Evolutionary conservation across 352 stramenopile genomes (phyloP).

Genomic region (Pythium monospermum): DNA sequence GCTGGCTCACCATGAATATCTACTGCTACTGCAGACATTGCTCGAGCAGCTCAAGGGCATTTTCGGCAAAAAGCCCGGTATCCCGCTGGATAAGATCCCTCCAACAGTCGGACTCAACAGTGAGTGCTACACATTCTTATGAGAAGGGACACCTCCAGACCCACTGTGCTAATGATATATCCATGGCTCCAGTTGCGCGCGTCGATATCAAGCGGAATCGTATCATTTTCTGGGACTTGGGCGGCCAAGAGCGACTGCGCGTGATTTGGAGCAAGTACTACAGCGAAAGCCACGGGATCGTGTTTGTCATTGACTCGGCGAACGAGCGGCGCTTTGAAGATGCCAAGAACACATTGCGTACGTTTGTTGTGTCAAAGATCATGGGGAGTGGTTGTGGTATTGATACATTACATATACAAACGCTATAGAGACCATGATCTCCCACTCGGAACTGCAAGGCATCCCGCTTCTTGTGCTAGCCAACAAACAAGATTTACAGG

Average conservation of each 20-base stretch:
- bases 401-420: not conserved
- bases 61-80: slow-evolving; percentile 85
- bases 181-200: slow-evolving; percentile 39
- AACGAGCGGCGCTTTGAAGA: slow-evolving; percentile 86
- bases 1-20: too few species aligned
- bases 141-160: not conserved
- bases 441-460: slow-evolving; percentile 66
- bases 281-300: slow-evolving; percentile 87
- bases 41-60: slow-evolving; percentile 89
- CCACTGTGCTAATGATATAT: not conserved
- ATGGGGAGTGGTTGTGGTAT: not conserved
- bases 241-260: slow-evolving; percentile 85
- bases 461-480: slow-evolving; percentile 86
- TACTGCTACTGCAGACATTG: slow-evolving; percentile 47
- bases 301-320: slow-evolving; percentile 89
- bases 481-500: slow-evolving; percentile 89
- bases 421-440: slow-evolving; percentile 64
- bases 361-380: slow-evolving; percentile 10
- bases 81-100: slow-evolving; percentile 89
- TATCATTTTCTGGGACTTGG: slow-evolving; percentile 92
- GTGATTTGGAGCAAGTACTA: slow-evolving; percentile 94
- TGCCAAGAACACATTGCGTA: slow-evolving; percentile 81
- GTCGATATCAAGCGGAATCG: slow-evolving; percentile 81
- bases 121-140: slow-evolving; percentile 16
- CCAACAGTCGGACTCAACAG: slow-evolving; percentile 90